phyloP scores from a whole-genome alignment of 139 green algal genomes.

The Medakamo hakoo region DNA sequence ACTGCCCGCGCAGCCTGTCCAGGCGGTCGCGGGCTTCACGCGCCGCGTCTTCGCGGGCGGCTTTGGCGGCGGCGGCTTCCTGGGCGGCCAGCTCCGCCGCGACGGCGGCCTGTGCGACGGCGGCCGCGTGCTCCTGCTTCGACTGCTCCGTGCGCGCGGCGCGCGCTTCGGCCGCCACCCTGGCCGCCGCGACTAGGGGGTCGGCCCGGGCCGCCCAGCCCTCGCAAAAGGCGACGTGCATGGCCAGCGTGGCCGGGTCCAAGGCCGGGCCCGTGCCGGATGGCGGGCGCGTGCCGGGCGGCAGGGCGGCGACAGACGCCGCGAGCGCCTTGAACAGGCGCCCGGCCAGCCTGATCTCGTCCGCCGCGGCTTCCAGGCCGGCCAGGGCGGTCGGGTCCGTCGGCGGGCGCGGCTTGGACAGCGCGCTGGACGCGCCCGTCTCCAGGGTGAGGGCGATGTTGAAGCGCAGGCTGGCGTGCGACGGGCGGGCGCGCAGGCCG shows the following conservation, averaged over 20 bases:
- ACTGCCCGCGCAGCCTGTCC: background rate
- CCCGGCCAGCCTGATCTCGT: background rate
- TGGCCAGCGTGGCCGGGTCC: background rate
- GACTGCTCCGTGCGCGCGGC: too few relatives aligned
- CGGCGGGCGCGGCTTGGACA: background rate
- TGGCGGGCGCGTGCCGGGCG: background rate
- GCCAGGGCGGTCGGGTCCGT: background rate
- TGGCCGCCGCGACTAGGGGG: background rate
- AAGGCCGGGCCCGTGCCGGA: background rate
- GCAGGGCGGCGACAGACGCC: too few relatives aligned
- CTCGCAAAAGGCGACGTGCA: background rate
- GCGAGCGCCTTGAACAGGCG: background rate
- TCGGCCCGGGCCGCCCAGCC: background rate
- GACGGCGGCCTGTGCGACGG: background rate
- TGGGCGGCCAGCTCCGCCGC: background rate
- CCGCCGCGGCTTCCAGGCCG: too few relatives aligned
- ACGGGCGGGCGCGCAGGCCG: too few relatives aligned
- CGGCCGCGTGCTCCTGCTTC: too few relatives aligned
- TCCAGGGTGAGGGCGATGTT: background rate
- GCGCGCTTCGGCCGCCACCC: too few relatives aligned
- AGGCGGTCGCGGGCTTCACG: background rate
- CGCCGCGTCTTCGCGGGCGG: background rate
- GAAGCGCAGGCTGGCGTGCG: background rate
- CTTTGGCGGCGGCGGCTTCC: background rate
- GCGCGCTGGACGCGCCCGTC: too few relatives aligned